These are phyloP conservation scores for Actinomucor elegans DNA, from an alignment of 371 early-diverging fungal species.

Conservation along the genomic window DNA sequence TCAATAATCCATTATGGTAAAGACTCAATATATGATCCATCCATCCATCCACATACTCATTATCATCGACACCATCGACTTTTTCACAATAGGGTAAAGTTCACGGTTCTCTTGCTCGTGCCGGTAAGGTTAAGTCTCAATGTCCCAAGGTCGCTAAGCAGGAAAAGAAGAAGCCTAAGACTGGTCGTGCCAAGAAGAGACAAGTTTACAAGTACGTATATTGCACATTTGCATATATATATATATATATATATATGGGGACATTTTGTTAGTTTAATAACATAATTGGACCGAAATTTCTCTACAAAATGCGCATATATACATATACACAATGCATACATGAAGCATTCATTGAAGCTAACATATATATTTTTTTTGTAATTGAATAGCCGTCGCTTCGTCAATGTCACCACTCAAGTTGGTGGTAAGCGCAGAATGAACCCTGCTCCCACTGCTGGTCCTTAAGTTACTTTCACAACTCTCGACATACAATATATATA, in stretches of 20 bases:
- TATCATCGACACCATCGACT: neutral
- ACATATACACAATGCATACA: no score
- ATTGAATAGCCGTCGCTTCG: conserved; percentile 89
- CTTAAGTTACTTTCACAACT: conserved; percentile 26
- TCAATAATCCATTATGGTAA: conserved; percentile 32
- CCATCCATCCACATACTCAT: conserved; percentile 5
- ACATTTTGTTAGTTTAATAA: no score
- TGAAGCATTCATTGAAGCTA: neutral
- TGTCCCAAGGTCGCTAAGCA: conserved; percentile 99
- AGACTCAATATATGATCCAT: conserved; percentile 4
- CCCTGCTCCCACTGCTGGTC: conserved; percentile 64
- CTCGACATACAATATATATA: neutral
- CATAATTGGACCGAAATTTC: no score
- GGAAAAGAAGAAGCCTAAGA: conserved; percentile 93
- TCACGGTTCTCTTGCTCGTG: conserved; percentile 99
- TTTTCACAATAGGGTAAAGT: conserved; percentile 88
- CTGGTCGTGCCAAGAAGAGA: conserved; percentile 99
- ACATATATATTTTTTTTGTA: neutral
- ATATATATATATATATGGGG: neutral
- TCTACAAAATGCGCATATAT: no score
- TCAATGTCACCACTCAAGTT: conserved; percentile 85
- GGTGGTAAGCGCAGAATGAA: conserved; percentile 91
- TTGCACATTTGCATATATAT: neutral
- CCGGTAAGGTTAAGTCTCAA: conserved; percentile 99
- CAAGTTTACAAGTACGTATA: conserved; percentile 69